phyloP scores from a whole-genome alignment of 2,329 filamentous ascomycete species.

The Tolypocladium nubicola region DNA sequence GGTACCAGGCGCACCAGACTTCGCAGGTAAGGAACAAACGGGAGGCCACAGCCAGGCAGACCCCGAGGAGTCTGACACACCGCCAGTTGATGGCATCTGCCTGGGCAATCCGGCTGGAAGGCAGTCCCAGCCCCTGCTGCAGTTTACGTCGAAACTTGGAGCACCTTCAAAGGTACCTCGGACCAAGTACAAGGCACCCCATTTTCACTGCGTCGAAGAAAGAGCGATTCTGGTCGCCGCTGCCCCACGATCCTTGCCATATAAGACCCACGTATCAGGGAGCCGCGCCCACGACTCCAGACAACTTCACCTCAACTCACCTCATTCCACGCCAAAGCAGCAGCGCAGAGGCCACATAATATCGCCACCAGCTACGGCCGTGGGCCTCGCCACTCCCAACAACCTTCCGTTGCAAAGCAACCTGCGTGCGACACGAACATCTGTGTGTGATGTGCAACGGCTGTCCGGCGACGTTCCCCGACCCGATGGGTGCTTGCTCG shows the following conservation, averaged over 20 bases:
- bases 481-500: conserved; percentile 3
- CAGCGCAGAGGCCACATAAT: background rate
- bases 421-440: background rate
- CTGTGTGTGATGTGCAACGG: background rate
- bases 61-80: background rate
- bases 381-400: background rate
- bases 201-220: background rate
- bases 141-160: background rate
- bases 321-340: background rate
- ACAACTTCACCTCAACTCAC: background rate
- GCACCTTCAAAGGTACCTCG: background rate
- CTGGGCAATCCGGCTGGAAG: background rate
- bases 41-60: background rate
- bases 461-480: conserved; percentile 1
- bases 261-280: background rate
- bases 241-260: background rate
- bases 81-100: background rate
- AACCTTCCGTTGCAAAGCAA: background rate
- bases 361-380: background rate
- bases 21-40: background rate
- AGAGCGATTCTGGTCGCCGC: background rate
- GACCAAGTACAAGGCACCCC: background rate
- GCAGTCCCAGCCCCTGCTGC: background rate
- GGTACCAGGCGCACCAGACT: background rate
- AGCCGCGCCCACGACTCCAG: background rate